Evolutionary conservation across 2,329 filamentous ascomycete species (phyloP).

Genomic region (Aurifilum marmelostoma): DNA sequence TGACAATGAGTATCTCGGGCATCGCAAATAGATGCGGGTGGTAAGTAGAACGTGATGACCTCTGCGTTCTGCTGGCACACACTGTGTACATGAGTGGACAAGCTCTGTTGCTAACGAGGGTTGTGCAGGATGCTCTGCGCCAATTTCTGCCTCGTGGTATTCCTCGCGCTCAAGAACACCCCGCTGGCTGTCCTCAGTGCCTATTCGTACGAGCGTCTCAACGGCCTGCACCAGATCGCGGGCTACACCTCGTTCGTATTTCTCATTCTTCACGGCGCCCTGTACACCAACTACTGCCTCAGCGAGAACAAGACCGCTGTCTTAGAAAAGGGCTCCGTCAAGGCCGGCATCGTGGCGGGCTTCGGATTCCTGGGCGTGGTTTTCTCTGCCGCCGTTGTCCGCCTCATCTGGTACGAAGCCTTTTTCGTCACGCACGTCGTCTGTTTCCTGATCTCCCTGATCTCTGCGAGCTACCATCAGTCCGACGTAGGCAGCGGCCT

Average conservation of each 20-base stretch:
- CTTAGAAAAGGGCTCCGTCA: conserved; percentile 44
- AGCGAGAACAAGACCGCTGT: conserved; percentile 34
- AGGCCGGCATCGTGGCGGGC: conserved; percentile 54
- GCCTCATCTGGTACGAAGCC: conserved; percentile 56
- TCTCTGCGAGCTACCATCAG: conserved; percentile 56
- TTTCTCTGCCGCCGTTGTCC: conserved; percentile 47
- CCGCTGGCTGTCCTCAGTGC: conserved; percentile 56
- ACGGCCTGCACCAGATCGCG: conserved; percentile 57
- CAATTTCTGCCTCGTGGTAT: conserved; percentile 56
- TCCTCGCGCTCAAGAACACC: conserved; percentile 62
- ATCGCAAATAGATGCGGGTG: conserved; percentile 39
- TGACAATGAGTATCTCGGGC: conserved; percentile 31
- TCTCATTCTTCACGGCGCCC: conserved; percentile 49
- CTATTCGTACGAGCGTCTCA: conserved; percentile 62
- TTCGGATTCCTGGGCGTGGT: conserved; percentile 50
- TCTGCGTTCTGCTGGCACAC: background rate
- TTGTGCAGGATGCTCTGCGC: conserved; percentile 35
- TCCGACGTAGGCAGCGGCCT: conserved; percentile 46
- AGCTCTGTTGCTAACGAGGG: background rate
- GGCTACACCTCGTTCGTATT: conserved; percentile 53
- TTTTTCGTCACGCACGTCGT: conserved; percentile 58
- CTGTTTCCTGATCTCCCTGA: conserved; percentile 52
- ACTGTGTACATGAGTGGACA: background rate
- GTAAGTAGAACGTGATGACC: conserved; percentile 32
- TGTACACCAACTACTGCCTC: conserved; percentile 49